Evolutionary conservation across 192 early-diverging fungal genomes (phyloP).

Genomic region (Mortierella hygrophila): DNA sequence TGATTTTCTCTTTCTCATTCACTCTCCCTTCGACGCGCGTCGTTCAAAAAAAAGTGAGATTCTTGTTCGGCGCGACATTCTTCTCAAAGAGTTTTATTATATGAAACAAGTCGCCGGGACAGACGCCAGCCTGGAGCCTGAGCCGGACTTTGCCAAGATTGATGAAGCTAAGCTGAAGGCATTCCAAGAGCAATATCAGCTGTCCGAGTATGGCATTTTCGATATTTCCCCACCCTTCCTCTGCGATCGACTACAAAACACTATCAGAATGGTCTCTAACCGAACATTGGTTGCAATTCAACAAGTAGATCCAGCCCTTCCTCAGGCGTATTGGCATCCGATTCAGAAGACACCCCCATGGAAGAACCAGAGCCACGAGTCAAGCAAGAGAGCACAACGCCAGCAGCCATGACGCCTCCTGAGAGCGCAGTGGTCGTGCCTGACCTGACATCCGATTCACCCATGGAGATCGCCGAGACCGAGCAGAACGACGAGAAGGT

Average conservation of each 20-base stretch:
- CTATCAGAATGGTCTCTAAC: not conserved
- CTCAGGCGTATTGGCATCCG: slow-evolving; percentile 19
- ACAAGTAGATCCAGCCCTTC: slow-evolving; percentile 29
- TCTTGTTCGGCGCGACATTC: slow-evolving; percentile 41
- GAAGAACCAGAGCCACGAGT: slow-evolving; percentile 25
- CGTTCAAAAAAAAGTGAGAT: slow-evolving; percentile 33
- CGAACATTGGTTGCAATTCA: not conserved
- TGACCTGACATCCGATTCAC: slow-evolving; percentile 36
- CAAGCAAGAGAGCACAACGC: slow-evolving; percentile 47
- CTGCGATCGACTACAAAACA: not conserved
- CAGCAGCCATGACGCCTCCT: slow-evolving; percentile 48
- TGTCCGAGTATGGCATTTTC: slow-evolving; percentile 44
- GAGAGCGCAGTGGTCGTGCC: slow-evolving; percentile 52
- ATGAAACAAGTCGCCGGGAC: slow-evolving; percentile 56
- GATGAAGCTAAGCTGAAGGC: slow-evolving; percentile 43
- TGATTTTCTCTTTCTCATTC: not conserved
- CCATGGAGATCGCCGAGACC: slow-evolving; percentile 37
- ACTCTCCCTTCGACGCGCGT: not conserved
- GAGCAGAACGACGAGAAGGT: slow-evolving; percentile 28
- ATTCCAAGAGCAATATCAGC: slow-evolving; percentile 52
- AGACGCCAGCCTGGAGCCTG: slow-evolving; percentile 48
- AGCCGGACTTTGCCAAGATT: slow-evolving; percentile 48
- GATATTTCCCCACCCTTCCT: not conserved
- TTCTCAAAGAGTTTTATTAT: slow-evolving; percentile 55
- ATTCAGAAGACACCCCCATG: slow-evolving; percentile 31